Conservation (phyloP, 495 filamentous ascomycete species). For the Talaromyces wortmannii region DNA sequence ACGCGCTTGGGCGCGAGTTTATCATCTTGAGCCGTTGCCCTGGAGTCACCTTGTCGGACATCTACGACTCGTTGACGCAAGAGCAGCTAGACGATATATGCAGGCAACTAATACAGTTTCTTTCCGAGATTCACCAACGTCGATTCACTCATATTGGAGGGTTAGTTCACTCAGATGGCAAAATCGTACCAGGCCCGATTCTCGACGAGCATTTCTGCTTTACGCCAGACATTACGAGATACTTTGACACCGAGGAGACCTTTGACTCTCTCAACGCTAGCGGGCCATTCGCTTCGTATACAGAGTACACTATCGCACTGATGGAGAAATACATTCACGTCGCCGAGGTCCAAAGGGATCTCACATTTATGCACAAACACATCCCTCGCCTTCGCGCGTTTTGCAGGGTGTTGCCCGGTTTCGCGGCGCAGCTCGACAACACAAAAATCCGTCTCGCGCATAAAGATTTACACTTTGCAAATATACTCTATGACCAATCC, state of each 20-base stretch:
- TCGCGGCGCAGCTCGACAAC: slow-evolving; percentile 13
- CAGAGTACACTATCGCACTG: slow-evolving; percentile 11
- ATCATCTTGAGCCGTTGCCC: slow-evolving; percentile 15
- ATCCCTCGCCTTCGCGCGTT: slow-evolving; percentile 15
- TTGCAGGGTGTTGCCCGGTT: background rate
- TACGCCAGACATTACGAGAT: slow-evolving; percentile 12
- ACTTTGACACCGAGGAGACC: slow-evolving; percentile 15
- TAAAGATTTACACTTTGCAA: slow-evolving; percentile 31
- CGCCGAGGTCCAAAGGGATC: slow-evolving; percentile 14
- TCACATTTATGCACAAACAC: slow-evolving; percentile 13
- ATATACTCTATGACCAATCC: slow-evolving; percentile 22
- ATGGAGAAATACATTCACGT: slow-evolving; percentile 11
- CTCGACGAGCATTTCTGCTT: slow-evolving; percentile 28
- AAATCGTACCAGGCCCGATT: slow-evolving; percentile 4
- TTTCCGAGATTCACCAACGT: slow-evolving; percentile 20
- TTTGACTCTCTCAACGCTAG: slow-evolving; percentile 14
- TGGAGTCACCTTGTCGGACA: slow-evolving; percentile 15
- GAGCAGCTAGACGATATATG: slow-evolving; percentile 10
- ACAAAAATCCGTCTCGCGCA: slow-evolving; percentile 19
- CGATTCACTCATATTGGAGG: slow-evolving; percentile 16
- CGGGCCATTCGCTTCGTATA: slow-evolving; percentile 12
- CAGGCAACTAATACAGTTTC: slow-evolving; percentile 18
- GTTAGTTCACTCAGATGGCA: slow-evolving; percentile 4
- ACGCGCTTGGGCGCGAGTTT: slow-evolving; percentile 23
- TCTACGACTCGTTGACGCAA: slow-evolving; percentile 16